phyloP scores from a whole-genome alignment of 2,329 filamentous ascomycete species.

The Chrysoporthe austroafricana region DNA sequence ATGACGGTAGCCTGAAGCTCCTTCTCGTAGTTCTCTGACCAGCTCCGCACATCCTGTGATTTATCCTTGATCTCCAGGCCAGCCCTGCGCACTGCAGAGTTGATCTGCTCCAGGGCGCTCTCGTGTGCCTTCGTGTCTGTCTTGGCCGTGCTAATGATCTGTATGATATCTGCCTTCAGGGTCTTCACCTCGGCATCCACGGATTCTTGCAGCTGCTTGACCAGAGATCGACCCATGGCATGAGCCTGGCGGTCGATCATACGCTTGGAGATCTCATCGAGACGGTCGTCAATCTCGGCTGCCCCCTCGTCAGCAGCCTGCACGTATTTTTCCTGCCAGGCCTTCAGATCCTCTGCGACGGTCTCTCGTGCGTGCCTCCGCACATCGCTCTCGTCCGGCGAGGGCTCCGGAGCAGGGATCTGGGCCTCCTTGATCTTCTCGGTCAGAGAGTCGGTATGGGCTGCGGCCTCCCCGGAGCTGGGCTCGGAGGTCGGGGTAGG shows the following conservation, averaged over 20 bases:
- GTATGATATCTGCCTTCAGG: conserved; percentile 70
- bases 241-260: conserved; percentile 68
- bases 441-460: conserved; percentile 29
- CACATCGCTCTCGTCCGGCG: conserved; percentile 55
- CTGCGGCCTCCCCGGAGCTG: conserved; percentile 33
- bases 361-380: conserved; percentile 65
- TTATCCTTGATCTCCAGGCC: conserved; percentile 76
- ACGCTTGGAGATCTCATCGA: conserved; percentile 60
- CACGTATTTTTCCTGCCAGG: conserved; percentile 88
- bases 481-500: conserved; percentile 31
- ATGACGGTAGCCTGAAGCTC: conserved; percentile 71
- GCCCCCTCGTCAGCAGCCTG: conserved; percentile 82
- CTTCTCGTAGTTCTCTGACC: conserved; percentile 73
- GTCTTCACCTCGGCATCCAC: conserved; percentile 64
- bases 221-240: conserved; percentile 66
- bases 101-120: conserved; percentile 48
- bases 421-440: conserved; percentile 33
- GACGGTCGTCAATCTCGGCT: conserved; percentile 70
- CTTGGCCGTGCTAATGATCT: conserved; percentile 58
- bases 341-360: conserved; percentile 76
- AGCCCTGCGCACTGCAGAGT: conserved; percentile 62
- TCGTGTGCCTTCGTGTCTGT: conserved; percentile 44
- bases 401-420: conserved; percentile 48
- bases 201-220: conserved; percentile 70
- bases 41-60: conserved; percentile 76